A percentile compares a stretch with the other conserved stretches of the same genome.
Evolutionary conservation across 768 basidiomycete genomes (phyloP).

Genomic region (Termitomyces sp.): DNA sequence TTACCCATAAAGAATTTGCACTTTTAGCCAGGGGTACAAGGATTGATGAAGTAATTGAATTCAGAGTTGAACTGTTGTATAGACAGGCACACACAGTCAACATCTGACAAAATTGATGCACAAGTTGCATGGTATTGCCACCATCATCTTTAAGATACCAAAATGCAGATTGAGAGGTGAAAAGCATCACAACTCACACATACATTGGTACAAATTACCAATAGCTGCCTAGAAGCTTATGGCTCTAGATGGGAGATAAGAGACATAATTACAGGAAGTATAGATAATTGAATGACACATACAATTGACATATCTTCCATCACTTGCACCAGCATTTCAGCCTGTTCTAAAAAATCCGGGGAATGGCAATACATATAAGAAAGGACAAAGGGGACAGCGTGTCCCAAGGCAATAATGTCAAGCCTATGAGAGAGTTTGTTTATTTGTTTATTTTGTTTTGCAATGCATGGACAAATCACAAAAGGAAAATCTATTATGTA

Average conservation of each 20-base stretch:
- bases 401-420: no score
- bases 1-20: conserved; percentile 14
- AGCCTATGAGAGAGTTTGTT: no score
- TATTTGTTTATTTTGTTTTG: no score
- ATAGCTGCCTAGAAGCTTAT: not conserved
- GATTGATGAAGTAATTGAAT: not conserved
- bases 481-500: no score
- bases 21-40: conserved; percentile 7
- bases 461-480: no score
- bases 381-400: no score
- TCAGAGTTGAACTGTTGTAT: not conserved
- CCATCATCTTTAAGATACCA: no score
- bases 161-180: not conserved
- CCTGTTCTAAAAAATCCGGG: not conserved
- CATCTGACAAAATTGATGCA: no score
- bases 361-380: no score
- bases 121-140: no score
- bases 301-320: not conserved
- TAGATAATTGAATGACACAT: not conserved
- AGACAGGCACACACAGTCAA: not conserved
- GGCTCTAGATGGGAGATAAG: not conserved
- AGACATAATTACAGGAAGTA: not conserved
- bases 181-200: not conserved
- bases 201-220: not conserved
- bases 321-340: not conserved